Evolutionary conservation across 495 filamentous ascomycete species (phyloP).

Genomic region (Tuber magnatum): DNA sequence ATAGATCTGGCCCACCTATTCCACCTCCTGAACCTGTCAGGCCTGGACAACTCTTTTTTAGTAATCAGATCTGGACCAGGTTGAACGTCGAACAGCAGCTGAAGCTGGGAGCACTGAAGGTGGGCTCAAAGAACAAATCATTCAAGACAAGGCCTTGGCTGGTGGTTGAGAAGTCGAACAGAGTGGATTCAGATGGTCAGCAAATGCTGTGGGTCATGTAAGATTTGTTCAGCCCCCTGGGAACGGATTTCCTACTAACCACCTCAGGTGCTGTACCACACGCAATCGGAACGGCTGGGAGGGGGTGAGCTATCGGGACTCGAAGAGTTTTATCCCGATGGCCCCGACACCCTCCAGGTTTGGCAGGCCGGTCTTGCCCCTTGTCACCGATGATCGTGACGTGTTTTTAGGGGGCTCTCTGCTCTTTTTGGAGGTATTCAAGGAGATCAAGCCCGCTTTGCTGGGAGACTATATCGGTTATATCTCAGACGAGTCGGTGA

Average conservation of each 20-base stretch:
- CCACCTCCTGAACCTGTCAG: neutral
- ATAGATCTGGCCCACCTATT: neutral
- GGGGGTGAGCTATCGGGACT: constrained; percentile 14
- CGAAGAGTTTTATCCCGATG: constrained; percentile 25
- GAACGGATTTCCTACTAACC: neutral
- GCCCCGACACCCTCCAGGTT: constrained; percentile 15
- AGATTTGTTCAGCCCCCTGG: neutral
- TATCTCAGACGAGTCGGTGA: constrained; percentile 6
- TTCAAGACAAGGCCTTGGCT: constrained; percentile 30
- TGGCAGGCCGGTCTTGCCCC: constrained; percentile 15
- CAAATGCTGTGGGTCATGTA: constrained; percentile 1
- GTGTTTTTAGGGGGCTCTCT: constrained; percentile 28
- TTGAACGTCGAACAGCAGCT: constrained; percentile 21
- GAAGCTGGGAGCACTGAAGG: constrained; percentile 23
- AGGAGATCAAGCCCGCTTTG: constrained; percentile 15
- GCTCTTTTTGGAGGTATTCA: constrained; percentile 25
- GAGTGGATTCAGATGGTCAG: constrained; percentile 13
- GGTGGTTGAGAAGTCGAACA: constrained; percentile 18
- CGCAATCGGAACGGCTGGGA: constrained; percentile 30
- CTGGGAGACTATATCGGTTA: constrained; percentile 29
- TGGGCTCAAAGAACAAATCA: constrained; percentile 30
- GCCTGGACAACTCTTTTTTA: constrained; percentile 27
- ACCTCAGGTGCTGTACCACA: constrained; percentile 15
- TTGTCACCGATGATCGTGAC: constrained; percentile 7
- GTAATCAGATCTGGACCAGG: constrained; percentile 20